Conservation (phyloP, 305 asterid species). For the Fraxinus paxiana region DNA sequence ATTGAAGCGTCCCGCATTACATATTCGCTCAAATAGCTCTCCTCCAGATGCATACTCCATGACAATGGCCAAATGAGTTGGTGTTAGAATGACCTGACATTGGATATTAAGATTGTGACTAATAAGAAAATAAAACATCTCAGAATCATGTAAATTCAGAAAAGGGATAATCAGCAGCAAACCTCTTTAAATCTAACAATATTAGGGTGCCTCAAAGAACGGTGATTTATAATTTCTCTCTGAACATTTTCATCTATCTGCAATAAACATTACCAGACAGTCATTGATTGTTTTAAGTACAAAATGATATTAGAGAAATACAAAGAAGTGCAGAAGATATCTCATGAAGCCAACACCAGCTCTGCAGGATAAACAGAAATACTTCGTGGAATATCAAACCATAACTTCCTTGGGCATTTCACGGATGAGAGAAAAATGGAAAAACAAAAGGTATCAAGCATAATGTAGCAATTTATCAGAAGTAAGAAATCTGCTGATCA, state of each 20-base stretch:
- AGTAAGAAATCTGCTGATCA: neutral
- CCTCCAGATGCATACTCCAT: constrained; percentile 98
- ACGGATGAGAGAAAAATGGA: neutral
- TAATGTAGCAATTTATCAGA: neutral
- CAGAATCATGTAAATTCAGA: neutral
- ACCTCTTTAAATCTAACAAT: constrained; percentile 81
- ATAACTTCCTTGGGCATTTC: neutral
- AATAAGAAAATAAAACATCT: neutral
- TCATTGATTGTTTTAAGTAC: neutral
- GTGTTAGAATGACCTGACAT: constrained; percentile 73
- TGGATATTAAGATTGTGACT: constrained; percentile 14
- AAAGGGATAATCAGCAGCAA: constrained; percentile 14
- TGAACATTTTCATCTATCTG: constrained; percentile 86
- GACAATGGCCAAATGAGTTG: constrained; percentile 87
- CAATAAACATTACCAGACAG: constrained; percentile 20
- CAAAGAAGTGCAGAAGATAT: neutral
- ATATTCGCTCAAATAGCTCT: constrained; percentile 78
- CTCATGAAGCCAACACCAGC: neutral
- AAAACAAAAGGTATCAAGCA: neutral
- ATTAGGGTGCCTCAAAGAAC: constrained; percentile 79
- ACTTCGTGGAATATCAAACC: neutral
- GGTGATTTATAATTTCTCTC: constrained; percentile 78
- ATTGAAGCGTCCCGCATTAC: constrained; percentile 81
- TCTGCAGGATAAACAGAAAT: neutral
- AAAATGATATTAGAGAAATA: neutral